These are phyloP conservation scores for Chytriomyces confervae DNA, from an alignment of 192 early-diverging fungal genomes.

Conservation along the genomic window DNA sequence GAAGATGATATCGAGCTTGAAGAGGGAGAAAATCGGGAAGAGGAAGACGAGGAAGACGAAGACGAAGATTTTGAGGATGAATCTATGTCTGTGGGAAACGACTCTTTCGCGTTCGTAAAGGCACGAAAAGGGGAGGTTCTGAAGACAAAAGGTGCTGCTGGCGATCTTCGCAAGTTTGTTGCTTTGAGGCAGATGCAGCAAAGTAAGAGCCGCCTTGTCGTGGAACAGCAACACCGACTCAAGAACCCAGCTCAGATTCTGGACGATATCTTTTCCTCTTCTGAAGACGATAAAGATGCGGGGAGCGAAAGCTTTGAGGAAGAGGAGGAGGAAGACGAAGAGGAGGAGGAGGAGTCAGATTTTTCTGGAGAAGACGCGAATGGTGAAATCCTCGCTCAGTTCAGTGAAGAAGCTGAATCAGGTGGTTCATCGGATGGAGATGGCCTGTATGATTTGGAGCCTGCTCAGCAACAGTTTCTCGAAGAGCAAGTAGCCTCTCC, in stretches of 20 bases:
- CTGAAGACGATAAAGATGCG: conserved; percentile 32
- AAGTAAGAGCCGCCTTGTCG: not conserved
- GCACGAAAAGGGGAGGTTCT: conserved; percentile 3
- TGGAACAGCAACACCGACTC: not conserved
- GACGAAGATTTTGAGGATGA: conserved; percentile 29
- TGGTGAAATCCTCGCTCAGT: not conserved
- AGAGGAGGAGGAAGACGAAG: conserved; percentile 35
- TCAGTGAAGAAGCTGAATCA: not conserved
- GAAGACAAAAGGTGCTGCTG: not conserved
- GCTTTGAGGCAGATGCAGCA: conserved; percentile 9
- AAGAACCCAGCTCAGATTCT: conserved; percentile 4
- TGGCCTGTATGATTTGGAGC: too few relatives aligned
- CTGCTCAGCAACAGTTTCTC: too few relatives aligned
- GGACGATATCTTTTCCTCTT: conserved; percentile 6
- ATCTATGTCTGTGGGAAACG: conserved; percentile 18
- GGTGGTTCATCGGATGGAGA: not conserved
- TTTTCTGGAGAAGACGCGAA: conserved; percentile 21
- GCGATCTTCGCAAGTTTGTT: conserved; percentile 30
- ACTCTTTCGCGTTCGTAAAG: conserved; percentile 40
- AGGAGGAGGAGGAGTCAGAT: conserved; percentile 36
- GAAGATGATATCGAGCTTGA: conserved; percentile 8
- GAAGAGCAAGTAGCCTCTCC: not conserved
- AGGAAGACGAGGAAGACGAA: conserved; percentile 49
- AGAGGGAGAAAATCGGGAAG: conserved; percentile 12
- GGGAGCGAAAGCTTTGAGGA: conserved; percentile 30